Evolutionary conservation across 2,329 filamentous ascomycete genomes (phyloP).

Genomic region (Verticillium dahliae): DNA sequence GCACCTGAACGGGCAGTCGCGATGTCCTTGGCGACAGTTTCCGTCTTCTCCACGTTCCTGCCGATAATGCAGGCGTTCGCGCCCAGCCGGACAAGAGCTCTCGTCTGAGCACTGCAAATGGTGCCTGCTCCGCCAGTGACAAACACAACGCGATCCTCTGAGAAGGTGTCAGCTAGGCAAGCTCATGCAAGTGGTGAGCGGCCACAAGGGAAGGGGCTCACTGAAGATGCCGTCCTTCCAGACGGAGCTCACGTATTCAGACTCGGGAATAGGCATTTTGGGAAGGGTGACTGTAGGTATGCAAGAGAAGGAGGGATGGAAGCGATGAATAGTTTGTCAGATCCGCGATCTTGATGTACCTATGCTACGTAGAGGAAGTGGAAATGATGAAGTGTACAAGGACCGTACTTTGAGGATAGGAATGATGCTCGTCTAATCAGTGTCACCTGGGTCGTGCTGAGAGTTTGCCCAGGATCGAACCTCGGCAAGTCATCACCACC

Average conservation of each 20-base stretch:
- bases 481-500: neutral
- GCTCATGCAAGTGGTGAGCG: neutral
- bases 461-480: neutral
- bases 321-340: neutral
- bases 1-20: constrained; percentile 70
- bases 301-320: neutral
- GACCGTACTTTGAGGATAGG: neutral
- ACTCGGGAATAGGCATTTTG: constrained; percentile 63
- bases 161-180: neutral
- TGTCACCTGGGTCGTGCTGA: neutral
- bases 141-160: constrained; percentile 84
- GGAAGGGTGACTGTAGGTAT: neutral
- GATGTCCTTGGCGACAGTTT: constrained; percentile 73
- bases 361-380: neutral
- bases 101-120: constrained; percentile 91
- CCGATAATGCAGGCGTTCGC: constrained; percentile 93
- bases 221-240: constrained; percentile 88
- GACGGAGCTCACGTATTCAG: constrained; percentile 71
- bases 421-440: neutral
- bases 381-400: neutral
- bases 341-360: neutral
- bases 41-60: constrained; percentile 82
- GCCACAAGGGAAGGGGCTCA: constrained; percentile 28
- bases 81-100: constrained; percentile 83
- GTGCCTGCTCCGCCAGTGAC: constrained; percentile 91